These are phyloP conservation scores for Boletus vermiculosoides DNA, from an alignment of 768 basidiomycete species.

Conservation along the genomic window DNA sequence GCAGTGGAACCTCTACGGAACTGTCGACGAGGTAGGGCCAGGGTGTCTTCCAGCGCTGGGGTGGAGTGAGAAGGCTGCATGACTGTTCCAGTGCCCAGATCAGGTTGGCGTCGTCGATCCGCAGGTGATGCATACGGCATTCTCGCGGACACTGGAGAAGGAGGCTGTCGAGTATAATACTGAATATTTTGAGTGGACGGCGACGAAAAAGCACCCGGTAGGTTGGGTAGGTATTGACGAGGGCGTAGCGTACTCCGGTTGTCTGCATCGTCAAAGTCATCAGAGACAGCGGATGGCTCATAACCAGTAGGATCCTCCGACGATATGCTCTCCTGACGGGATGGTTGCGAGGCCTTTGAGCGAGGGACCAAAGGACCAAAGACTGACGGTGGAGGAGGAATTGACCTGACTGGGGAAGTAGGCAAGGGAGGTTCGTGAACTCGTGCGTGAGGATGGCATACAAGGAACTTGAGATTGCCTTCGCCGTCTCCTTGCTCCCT, in stretches of 20 bases:
- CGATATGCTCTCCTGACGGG: slow-evolving; percentile 69
- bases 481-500: slow-evolving; percentile 68
- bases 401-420: slow-evolving; percentile 42
- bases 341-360: slow-evolving; percentile 46
- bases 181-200: slow-evolving; percentile 42
- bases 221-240: slow-evolving; percentile 31
- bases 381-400: slow-evolving; percentile 50
- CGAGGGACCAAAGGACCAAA: slow-evolving; percentile 51
- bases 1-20: slow-evolving; percentile 29
- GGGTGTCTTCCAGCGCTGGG: slow-evolving; percentile 33
- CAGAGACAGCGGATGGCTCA: slow-evolving; percentile 53
- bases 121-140: slow-evolving; percentile 20
- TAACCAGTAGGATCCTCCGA: slow-evolving; percentile 67
- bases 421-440: slow-evolving; percentile 53
- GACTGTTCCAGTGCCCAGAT: slow-evolving; percentile 15
- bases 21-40: slow-evolving; percentile 24
- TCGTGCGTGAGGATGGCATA: slow-evolving; percentile 61
- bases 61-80: slow-evolving; percentile 30
- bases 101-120: slow-evolving; percentile 29
- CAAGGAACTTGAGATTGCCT: slow-evolving; percentile 82
- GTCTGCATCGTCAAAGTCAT: slow-evolving; percentile 61
- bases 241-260: slow-evolving; percentile 46
- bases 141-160: slow-evolving; percentile 34
- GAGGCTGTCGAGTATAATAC: slow-evolving; percentile 39
- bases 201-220: slow-evolving; percentile 27